Conservation (phyloP, 2,329 filamentous ascomycete genomes). For the Apiospora arundinis region DNA sequence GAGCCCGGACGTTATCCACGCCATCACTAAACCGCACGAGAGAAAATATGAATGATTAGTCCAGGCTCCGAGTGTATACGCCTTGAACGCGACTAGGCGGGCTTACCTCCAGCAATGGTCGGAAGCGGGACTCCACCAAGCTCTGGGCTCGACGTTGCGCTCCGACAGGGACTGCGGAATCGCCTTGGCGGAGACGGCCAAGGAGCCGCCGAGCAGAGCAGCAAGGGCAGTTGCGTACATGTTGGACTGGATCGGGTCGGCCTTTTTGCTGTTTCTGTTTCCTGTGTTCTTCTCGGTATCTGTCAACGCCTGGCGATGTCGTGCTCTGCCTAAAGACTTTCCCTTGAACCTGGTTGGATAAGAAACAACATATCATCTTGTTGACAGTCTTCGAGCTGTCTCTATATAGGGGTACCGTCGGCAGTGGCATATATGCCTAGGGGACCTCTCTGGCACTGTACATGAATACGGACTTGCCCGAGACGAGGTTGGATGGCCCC, state of each 20-base stretch:
- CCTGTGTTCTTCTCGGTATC: background rate
- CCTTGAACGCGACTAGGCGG: no score
- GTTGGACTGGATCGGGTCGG: background rate
- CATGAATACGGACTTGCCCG: background rate
- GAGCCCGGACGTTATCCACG: slow-evolving; percentile 1
- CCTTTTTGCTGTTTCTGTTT: background rate
- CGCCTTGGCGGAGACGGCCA: slow-evolving; percentile 3
- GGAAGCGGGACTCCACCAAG: background rate
- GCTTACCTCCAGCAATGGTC: slow-evolving; percentile 17
- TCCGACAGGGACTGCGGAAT: background rate
- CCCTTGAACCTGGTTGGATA: background rate
- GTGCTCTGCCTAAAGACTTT: background rate
- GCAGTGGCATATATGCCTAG: background rate
- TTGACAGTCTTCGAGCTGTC: background rate
- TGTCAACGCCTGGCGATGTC: background rate
- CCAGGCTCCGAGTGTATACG: background rate
- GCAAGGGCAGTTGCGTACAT: slow-evolving; percentile 1
- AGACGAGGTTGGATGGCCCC: background rate
- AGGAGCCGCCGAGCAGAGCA: background rate
- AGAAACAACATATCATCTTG: background rate
- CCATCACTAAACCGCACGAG: background rate
- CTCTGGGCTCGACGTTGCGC: background rate
- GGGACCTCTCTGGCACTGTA: slow-evolving; percentile 4
- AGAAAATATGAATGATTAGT: background rate
- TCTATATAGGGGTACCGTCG: background rate